Conservation (phyloP, 2,329 filamentous ascomycete genomes). For the Aspergillus hortae region DNA sequence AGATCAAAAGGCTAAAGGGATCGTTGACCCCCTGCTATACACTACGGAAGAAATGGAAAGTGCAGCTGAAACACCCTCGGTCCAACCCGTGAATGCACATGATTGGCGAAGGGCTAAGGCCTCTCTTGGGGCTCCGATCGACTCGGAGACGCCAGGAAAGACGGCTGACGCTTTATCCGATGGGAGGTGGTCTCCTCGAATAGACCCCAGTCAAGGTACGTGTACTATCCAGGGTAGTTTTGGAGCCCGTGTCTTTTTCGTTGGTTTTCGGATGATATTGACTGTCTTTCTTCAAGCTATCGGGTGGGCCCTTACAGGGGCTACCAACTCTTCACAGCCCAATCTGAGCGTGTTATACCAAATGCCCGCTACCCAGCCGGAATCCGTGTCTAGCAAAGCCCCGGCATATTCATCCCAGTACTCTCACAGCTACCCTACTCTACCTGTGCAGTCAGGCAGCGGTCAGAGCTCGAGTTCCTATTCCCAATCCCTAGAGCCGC, state of each 20-base stretch:
- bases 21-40: constrained; percentile 68
- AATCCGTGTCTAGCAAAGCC: constrained; percentile 22
- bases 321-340: constrained; percentile 78
- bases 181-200: constrained; percentile 42
- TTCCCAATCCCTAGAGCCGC: constrained; percentile 31
- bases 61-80: constrained; percentile 54
- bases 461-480: constrained; percentile 20
- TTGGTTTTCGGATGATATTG: constrained; percentile 3
- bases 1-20: constrained; percentile 83
- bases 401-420: constrained; percentile 29
- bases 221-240: background rate
- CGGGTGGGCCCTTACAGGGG: constrained; percentile 84
- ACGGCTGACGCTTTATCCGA: constrained; percentile 26
- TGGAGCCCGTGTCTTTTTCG: no score
- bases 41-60: constrained; percentile 74
- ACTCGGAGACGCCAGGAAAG: constrained; percentile 15
- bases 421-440: constrained; percentile 25
- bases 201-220: constrained; percentile 51
- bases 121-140: constrained; percentile 29
- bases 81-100: constrained; percentile 49
- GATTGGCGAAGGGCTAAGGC: constrained; percentile 44
- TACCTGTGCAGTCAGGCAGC: constrained; percentile 20
- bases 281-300: constrained; percentile 55
- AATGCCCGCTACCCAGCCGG: constrained; percentile 42
- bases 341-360: constrained; percentile 80